Percentiles rank a stretch among this genome's conserved stretches.
phyloP scores from a whole-genome alignment of 306 rosid species.

The Dalbergia cochinchinensis region DNA sequence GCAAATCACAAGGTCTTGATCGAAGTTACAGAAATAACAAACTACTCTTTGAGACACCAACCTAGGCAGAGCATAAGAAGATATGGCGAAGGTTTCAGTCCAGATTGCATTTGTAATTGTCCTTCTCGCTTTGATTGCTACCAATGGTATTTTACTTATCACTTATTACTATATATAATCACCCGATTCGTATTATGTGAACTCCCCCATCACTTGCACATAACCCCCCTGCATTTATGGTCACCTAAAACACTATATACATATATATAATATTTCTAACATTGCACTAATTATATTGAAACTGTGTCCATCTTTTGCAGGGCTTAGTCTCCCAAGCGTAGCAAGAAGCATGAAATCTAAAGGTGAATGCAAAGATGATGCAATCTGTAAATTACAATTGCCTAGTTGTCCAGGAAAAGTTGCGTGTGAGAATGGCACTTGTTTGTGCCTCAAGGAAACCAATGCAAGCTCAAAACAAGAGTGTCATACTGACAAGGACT shows the following conservation, averaged over 20 bases:
- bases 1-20: not conserved
- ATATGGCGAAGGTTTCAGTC: not conserved
- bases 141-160: not conserved
- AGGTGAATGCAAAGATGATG: not conserved
- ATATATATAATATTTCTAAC: too few relatives aligned
- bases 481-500: not conserved
- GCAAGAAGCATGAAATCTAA: not conserved
- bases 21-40: not conserved
- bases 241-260: too few relatives aligned
- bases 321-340: not conserved
- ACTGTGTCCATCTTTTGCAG: not conserved
- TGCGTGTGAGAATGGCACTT: not conserved
- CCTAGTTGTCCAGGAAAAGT: too few relatives aligned
- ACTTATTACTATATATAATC: too few relatives aligned
- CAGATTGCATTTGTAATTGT: not conserved
- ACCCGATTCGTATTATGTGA: too few relatives aligned
- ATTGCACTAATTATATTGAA: not conserved
- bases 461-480: not conserved
- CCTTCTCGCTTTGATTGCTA: not conserved
- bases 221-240: too few relatives aligned
- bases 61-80: not conserved
- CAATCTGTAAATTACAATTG: not conserved
- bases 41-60: not conserved
- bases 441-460: not conserved
- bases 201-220: too few relatives aligned